These are phyloP conservation scores for Candida loeiensis DNA, from an alignment of 805 yeast genomes.

Conservation along the genomic window DNA sequence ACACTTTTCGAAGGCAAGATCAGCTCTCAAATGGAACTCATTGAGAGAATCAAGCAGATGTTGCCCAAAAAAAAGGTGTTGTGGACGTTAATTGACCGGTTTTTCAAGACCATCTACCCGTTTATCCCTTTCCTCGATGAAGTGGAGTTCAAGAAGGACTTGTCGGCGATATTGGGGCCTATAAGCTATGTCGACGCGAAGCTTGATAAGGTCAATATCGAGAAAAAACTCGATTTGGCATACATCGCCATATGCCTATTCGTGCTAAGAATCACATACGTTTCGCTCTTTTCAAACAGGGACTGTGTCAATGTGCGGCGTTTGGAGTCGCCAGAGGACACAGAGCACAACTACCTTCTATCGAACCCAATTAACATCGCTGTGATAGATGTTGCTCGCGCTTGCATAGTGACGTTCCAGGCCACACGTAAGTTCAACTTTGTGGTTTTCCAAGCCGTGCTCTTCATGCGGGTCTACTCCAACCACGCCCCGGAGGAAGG, in stretches of 20 bases:
- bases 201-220: slow-evolving; percentile 23
- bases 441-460: slow-evolving; percentile 12
- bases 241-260: slow-evolving; percentile 31
- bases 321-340: slow-evolving; percentile 20
- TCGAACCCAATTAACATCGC: slow-evolving; percentile 21
- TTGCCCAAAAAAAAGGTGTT: slow-evolving; percentile 55
- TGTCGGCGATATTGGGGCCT: slow-evolving; percentile 45
- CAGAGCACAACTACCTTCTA: slow-evolving; percentile 17
- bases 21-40: slow-evolving; percentile 32
- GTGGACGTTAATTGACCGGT: slow-evolving; percentile 55
- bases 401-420: slow-evolving; percentile 20
- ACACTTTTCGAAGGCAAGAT: slow-evolving; percentile 32
- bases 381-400: slow-evolving; percentile 18
- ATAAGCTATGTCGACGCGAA: slow-evolving; percentile 19
- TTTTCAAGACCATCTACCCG: slow-evolving; percentile 57
- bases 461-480: slow-evolving; percentile 11
- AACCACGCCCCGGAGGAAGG: slow-evolving; percentile 15
- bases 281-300: slow-evolving; percentile 36
- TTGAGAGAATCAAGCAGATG: slow-evolving; percentile 38
- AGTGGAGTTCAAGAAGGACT: slow-evolving; percentile 40
- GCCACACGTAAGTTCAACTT: slow-evolving; percentile 11
- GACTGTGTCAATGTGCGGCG: slow-evolving; percentile 25
- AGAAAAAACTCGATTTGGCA: slow-evolving; percentile 32
- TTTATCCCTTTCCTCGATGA: slow-evolving; percentile 69
- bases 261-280: slow-evolving; percentile 32